A percentile compares a stretch with the other conserved stretches of the same genome.
These are phyloP conservation scores for Amniculicola lignicola DNA, from an alignment of 495 filamentous ascomycete genomes.

Conservation along the genomic window DNA sequence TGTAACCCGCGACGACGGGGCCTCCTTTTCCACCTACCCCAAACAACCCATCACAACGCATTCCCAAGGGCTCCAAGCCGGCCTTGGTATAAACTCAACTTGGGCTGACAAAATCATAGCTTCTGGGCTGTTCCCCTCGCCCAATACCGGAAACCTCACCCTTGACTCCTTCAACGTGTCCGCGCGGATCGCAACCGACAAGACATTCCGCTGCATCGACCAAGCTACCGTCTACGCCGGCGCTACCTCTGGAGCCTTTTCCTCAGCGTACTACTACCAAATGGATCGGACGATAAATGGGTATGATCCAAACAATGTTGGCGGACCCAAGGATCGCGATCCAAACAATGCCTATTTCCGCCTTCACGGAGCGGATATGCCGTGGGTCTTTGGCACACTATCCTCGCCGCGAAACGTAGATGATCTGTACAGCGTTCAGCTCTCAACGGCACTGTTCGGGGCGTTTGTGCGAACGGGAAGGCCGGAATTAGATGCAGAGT, in stretches of 20 bases:
- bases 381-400: slow-evolving; percentile 39
- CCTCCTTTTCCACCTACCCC: slow-evolving; percentile 44
- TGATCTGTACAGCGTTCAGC: slow-evolving; percentile 35
- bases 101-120: slow-evolving; percentile 45
- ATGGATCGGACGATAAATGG: slow-evolving; percentile 43
- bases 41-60: slow-evolving; percentile 36
- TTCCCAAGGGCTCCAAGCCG: slow-evolving; percentile 38
- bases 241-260: slow-evolving; percentile 37
- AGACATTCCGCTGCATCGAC: slow-evolving; percentile 48
- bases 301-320: slow-evolving; percentile 46
- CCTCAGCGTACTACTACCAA: slow-evolving; percentile 48
- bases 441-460: slow-evolving; percentile 39
- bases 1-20: slow-evolving; percentile 44
- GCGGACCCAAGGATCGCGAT: slow-evolving; percentile 25
- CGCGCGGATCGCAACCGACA: slow-evolving; percentile 46
- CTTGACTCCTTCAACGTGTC: slow-evolving; percentile 48
- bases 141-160: slow-evolving; percentile 44
- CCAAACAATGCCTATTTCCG: slow-evolving; percentile 29
- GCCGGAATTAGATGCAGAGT: slow-evolving; percentile 38
- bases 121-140: slow-evolving; percentile 44
- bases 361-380: slow-evolving; percentile 32
- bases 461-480: slow-evolving; percentile 36
- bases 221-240: slow-evolving; percentile 48
- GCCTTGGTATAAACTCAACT: slow-evolving; percentile 39
- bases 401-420: slow-evolving; percentile 28